Evolutionary conservation across 805 yeast species (phyloP).

Genomic region (Lachancea meyersii): DNA sequence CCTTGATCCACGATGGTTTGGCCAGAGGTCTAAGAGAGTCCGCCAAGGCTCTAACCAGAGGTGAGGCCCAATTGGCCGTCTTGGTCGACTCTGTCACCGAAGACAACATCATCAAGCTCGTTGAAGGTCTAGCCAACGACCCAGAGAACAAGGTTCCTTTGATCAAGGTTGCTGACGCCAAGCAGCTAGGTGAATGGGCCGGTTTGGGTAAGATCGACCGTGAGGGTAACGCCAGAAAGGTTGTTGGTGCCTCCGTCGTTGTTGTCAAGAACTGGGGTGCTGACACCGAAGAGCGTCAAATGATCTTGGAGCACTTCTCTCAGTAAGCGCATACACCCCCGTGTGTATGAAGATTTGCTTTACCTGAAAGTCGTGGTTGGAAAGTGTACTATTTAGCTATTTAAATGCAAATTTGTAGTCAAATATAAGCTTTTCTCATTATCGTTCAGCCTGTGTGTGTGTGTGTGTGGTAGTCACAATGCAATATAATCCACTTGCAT

Average conservation of each 20-base stretch:
- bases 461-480: too few relatives aligned
- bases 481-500: not conserved
- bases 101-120: conserved; percentile 91
- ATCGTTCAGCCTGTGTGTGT: not conserved
- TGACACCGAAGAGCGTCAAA: conserved; percentile 94
- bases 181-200: conserved; percentile 99
- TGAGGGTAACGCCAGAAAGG: conserved; percentile 99
- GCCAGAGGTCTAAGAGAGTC: conserved; percentile 99
- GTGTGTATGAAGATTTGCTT: too few relatives aligned
- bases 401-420: not conserved
- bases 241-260: conserved; percentile 99
- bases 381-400: not conserved
- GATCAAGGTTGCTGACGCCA: conserved; percentile 99
- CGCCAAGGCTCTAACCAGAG: conserved; percentile 94
- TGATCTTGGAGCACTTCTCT: conserved; percentile 92
- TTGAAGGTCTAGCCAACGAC: conserved; percentile 99
- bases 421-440: conserved; percentile 1
- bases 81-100: conserved; percentile 98
- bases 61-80: conserved; percentile 97
- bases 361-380: not conserved
- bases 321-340: conserved; percentile 47
- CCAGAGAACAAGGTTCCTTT: conserved; percentile 94
- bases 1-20: conserved; percentile 98
- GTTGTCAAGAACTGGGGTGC: conserved; percentile 99
- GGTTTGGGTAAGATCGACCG: conserved; percentile 99